phyloP scores from a whole-genome alignment of 2,329 filamentous ascomycete genomes.

The Waltergamsia citrina region DNA sequence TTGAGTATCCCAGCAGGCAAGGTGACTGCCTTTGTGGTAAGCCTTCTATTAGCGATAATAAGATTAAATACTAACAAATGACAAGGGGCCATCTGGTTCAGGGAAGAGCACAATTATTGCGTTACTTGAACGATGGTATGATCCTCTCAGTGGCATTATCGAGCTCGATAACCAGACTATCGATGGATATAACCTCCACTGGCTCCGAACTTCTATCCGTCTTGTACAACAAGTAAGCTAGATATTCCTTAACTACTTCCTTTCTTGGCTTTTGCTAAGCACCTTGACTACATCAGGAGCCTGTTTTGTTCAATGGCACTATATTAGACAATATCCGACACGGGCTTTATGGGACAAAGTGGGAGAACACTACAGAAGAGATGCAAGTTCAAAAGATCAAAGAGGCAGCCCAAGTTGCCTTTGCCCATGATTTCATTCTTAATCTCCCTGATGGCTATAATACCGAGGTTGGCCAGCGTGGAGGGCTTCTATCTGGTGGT shows the following conservation, averaged over 20 bases:
- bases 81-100: slow-evolving; percentile 39
- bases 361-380: slow-evolving; percentile 32
- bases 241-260: too few species aligned
- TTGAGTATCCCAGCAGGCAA: slow-evolving; percentile 33
- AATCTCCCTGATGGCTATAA: slow-evolving; percentile 80
- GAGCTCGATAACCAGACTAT: slow-evolving; percentile 24
- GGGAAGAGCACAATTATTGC: slow-evolving; percentile 29
- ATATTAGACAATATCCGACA: slow-evolving; percentile 85
- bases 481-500: slow-evolving; percentile 63
- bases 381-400: slow-evolving; percentile 50
- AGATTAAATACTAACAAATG: too few species aligned
- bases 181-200: slow-evolving; percentile 23
- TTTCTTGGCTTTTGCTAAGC: too few species aligned
- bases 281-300: too few species aligned
- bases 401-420: slow-evolving; percentile 79
- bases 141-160: slow-evolving; percentile 20
- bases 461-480: slow-evolving; percentile 90
- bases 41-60: too few species aligned
- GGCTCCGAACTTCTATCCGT: slow-evolving; percentile 25
- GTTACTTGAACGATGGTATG: slow-evolving; percentile 28
- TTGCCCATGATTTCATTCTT: slow-evolving; percentile 86
- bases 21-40: slow-evolving; percentile 30
- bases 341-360: slow-evolving; percentile 71
- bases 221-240: slow-evolving; percentile 43
- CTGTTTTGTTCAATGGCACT: slow-evolving; percentile 78